Percentiles rank a stretch among this genome's conserved stretches.
These are phyloP conservation scores for Nasturtium officinale DNA, from an alignment of 345 rosid species.

Conservation along the genomic window DNA sequence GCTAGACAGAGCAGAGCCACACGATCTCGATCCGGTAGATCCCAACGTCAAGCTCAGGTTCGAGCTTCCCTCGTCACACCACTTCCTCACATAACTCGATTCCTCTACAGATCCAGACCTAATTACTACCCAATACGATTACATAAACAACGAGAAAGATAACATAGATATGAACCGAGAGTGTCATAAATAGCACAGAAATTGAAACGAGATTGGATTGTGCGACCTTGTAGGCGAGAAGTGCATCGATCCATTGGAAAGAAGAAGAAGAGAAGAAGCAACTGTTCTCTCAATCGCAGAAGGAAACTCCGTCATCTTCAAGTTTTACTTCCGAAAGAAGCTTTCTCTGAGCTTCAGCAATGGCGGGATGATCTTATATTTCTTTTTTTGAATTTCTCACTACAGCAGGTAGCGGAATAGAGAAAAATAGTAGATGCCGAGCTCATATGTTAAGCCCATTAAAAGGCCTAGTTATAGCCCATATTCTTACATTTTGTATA, in stretches of 20 bases:
- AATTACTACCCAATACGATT: neutral
- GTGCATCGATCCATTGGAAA: constrained; percentile 47
- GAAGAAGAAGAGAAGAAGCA: constrained; percentile 84
- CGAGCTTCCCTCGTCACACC: constrained; percentile 42
- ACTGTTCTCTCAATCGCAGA: constrained; percentile 60
- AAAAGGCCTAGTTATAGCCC: constrained; percentile 18
- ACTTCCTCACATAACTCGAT: constrained; percentile 27
- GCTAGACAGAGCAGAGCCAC: constrained; percentile 50
- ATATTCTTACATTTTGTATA: neutral
- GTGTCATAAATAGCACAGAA: neutral
- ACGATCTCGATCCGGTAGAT: constrained; percentile 45
- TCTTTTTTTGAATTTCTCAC: constrained; percentile 32
- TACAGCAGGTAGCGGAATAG: no score
- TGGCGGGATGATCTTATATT: constrained; percentile 57
- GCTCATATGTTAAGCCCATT: constrained; percentile 11
- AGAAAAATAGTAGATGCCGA: no score
- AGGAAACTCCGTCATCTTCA: constrained; percentile 60
- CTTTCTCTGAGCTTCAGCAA: constrained; percentile 32
- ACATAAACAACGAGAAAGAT: neutral
- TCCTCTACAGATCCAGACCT: constrained; percentile 33
- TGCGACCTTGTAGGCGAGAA: constrained; percentile 45
- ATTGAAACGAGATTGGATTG: constrained; percentile 1
- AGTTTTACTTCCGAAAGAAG: constrained; percentile 16
- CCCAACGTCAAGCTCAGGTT: constrained; percentile 49
- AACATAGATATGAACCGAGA: neutral